Base-by-base conservation (phyloP, 2,329 filamentous ascomycete species). In the Daldinia sp. region DNA sequence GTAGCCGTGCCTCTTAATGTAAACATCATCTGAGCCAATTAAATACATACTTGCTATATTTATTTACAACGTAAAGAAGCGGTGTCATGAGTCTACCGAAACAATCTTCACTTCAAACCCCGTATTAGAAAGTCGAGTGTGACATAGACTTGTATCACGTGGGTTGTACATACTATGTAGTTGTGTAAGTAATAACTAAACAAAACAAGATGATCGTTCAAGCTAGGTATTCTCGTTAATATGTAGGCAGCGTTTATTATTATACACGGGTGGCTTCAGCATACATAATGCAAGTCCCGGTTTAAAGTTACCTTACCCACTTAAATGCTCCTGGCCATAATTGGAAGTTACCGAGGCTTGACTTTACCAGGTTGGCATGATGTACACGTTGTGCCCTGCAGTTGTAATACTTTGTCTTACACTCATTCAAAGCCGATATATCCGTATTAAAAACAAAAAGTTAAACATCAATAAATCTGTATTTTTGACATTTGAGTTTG, bases 271-370 rank as follows among this genome's bases (percentile, higher is more conserved):
- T 54, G 30, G 33, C 33, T 54, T 35, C 50, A 30, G 30, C 33
- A 41, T 18, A 33, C 30, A 9, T 33, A 42, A 62, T 62, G 60
- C 50, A 37, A 33, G 20, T 35, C 20, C 20, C 23, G 20, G 20
- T 56, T 61, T 46, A 41, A 53, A 60, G 28, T 69, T 44, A 63
- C 67, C 63, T 63, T 59, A 65, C 66, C 66, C 62, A 68, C 62
- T 57, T 48, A 54, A 54, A 54, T 54, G 51, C 20, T 50, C 35
- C 35, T n/a, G 13, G 20, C 60, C 41, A 26, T n/a, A 66, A 63
- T 54, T 57, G 50, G 63, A 59, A 60, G 56, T 37, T 35, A 30
- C 18, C 42, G 33, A 35, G 48, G 26, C 13, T 57, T 30, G 59
- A 44, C 55, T 30, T 50, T 41, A 58, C 50, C 46, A 51, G 28